A percentile compares a stretch with the other conserved stretches of the same genome.
Conservation (phyloP, 1,284 basidiomycete genomes). For the Ceratobasidium sp. region DNA sequence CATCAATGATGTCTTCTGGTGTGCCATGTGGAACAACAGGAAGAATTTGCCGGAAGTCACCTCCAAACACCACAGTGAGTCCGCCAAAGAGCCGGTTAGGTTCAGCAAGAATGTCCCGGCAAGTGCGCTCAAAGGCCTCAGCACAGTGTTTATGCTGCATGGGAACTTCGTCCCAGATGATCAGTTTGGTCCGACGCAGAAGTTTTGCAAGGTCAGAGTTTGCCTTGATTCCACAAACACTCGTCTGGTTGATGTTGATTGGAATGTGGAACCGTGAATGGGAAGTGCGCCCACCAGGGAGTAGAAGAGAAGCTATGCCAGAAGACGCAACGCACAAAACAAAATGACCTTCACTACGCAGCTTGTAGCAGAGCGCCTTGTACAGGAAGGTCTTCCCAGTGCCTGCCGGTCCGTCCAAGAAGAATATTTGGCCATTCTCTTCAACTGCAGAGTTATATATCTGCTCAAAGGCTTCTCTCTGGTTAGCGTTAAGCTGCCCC, state of each 20-base stretch:
- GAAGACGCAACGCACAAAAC: slow-evolving; percentile 64
- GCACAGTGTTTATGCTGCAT: too few relatives aligned
- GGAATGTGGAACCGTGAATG: slow-evolving; percentile 64
- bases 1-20: slow-evolving; percentile 57
- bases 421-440: slow-evolving; percentile 49
- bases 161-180: too few relatives aligned
- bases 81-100: too few relatives aligned
- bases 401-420: too few relatives aligned
- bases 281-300: slow-evolving; percentile 40
- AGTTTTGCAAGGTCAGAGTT: slow-evolving; percentile 54
- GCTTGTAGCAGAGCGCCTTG: slow-evolving; percentile 56
- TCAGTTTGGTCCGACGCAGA: slow-evolving; percentile 49
- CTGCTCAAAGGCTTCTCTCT: slow-evolving; percentile 56
- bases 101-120: too few relatives aligned
- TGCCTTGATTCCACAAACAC: slow-evolving; percentile 52
- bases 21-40: slow-evolving; percentile 59
- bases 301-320: slow-evolving; percentile 55
- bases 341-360: slow-evolving; percentile 56
- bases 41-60: slow-evolving; percentile 61
- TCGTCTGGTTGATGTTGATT: slow-evolving; percentile 55
- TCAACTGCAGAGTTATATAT: slow-evolving; percentile 56
- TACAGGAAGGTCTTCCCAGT: too few relatives aligned
- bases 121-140: too few relatives aligned
- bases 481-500: slow-evolving; percentile 58
- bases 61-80: too few relatives aligned